Percentiles rank a stretch among this genome's conserved stretches.
phyloP scores from a whole-genome alignment of 352 stramenopile species.

The Thraustotheca clavata region DNA sequence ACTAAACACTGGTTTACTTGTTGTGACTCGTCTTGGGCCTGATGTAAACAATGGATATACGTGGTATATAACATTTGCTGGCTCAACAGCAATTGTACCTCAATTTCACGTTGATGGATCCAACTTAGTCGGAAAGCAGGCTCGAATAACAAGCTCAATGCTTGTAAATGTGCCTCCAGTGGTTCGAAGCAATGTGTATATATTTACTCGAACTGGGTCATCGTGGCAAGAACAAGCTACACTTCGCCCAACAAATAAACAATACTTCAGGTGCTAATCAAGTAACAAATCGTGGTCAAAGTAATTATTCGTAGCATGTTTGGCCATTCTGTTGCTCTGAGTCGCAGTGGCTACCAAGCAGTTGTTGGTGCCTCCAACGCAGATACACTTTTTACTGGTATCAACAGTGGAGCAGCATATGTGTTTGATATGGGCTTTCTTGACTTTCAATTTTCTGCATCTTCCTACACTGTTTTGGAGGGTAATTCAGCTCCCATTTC shows the following conservation, averaged over 20 bases:
- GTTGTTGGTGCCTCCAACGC: constrained; percentile 89
- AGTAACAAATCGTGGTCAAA: not conserved
- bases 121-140: constrained; percentile 20
- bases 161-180: constrained; percentile 43
- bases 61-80: constrained; percentile 79
- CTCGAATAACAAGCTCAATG: constrained; percentile 31
- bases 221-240: constrained; percentile 80
- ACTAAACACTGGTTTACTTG: constrained; percentile 54
- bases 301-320: constrained; percentile 54
- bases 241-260: constrained; percentile 85
- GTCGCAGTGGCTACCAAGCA: constrained; percentile 44
- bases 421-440: constrained; percentile 89
- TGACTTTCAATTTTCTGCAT: constrained; percentile 60
- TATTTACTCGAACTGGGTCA: constrained; percentile 43
- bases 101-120: constrained; percentile 45
- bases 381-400: constrained; percentile 80
- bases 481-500: constrained; percentile 66
- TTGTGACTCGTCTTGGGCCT: constrained; percentile 55
- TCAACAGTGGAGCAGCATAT: constrained; percentile 89
- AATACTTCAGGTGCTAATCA: constrained; percentile 62
- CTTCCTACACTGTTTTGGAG: constrained; percentile 80
- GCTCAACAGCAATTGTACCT: constrained; percentile 40
- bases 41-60: constrained; percentile 49
- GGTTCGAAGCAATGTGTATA: constrained; percentile 51
- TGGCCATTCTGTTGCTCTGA: constrained; percentile 69